Percentiles rank a stretch among this genome's conserved stretches.
Conservation (phyloP, 768 basidiomycete species). For the Rhodotorula graminis region DNA sequence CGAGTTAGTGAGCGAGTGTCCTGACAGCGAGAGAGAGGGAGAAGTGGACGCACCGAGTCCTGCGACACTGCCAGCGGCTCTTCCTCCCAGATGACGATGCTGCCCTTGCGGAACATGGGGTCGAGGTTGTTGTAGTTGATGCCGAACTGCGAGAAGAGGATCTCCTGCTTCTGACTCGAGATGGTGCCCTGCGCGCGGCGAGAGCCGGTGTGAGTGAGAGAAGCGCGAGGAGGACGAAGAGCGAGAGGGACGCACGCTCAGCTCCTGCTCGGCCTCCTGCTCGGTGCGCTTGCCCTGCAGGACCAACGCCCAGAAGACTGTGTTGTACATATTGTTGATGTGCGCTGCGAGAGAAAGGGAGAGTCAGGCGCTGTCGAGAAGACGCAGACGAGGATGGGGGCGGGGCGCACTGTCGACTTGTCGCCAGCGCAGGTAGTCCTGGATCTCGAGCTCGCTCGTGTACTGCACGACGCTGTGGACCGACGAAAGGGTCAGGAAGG, state of each 20-base stretch:
- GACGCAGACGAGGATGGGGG: background rate
- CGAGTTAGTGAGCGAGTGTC: too few species aligned
- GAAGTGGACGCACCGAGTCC: background rate
- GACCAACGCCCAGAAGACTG: conserved; percentile 88
- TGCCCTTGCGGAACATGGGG: conserved; percentile 74
- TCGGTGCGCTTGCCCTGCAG: conserved; percentile 72
- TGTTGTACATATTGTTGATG: conserved; percentile 97
- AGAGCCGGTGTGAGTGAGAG: background rate
- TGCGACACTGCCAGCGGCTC: too few species aligned
- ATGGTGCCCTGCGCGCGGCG: conserved; percentile 66
- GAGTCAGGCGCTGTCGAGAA: background rate
- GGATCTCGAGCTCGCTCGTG: conserved; percentile 63
- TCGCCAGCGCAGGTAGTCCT: conserved; percentile 93
- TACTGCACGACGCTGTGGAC: conserved; percentile 51
- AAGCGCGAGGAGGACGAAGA: background rate
- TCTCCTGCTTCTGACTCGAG: conserved; percentile 85
- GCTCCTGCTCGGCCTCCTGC: conserved; percentile 71
- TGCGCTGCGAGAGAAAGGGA: conserved; percentile 59
- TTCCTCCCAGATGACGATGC: conserved; percentile 62
- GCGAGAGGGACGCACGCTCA: conserved; percentile 56
- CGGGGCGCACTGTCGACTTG: conserved; percentile 79
- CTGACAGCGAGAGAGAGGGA: too few species aligned
- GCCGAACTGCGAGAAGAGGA: conserved; percentile 71
- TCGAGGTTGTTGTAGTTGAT: conserved; percentile 82
- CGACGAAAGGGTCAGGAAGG: background rate